Conservation (phyloP, 192 early-diverging fungal genomes). For the Umbelopsis sp. region DNA sequence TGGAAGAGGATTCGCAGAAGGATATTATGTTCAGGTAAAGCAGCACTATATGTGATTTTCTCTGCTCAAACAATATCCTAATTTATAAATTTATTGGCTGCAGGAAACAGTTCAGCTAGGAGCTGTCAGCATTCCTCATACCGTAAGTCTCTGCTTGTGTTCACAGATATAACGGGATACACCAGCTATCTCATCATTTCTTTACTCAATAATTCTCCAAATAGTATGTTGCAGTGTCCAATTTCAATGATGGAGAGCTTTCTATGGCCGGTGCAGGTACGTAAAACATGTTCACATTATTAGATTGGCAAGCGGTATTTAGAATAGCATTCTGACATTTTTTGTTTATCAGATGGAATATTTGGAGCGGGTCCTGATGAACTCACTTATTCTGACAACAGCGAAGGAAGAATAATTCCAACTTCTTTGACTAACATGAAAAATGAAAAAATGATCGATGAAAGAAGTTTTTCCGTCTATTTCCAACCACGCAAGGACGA, state of each 20-base stretch:
- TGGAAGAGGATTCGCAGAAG: conserved; percentile 32
- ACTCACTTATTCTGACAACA: conserved; percentile 25
- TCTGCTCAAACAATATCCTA: neutral
- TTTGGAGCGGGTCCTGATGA: conserved; percentile 23
- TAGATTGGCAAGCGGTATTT: too few species aligned
- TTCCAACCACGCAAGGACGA: conserved; percentile 21
- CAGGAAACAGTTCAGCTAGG: conserved; percentile 28
- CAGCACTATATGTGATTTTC: neutral
- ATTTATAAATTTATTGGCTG: neutral
- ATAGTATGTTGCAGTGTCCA: conserved; percentile 33
- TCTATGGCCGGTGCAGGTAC: conserved; percentile 28
- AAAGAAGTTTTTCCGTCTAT: conserved; percentile 32
- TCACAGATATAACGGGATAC: neutral
- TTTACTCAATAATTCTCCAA: neutral
- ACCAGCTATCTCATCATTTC: too few species aligned
- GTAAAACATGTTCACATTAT: neutral
- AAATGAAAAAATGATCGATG: conserved; percentile 18
- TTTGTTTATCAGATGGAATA: conserved; percentile 2
- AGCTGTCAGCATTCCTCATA: neutral
- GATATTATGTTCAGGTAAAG: conserved; percentile 25
- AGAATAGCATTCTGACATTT: neutral
- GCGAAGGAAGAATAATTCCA: conserved; percentile 17
- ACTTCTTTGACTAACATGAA: conserved; percentile 31
- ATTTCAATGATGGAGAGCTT: conserved; percentile 38
- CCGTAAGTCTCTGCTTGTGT: conserved; percentile 13